Percentiles rank a stretch among this genome's conserved stretches.
These are phyloP conservation scores for Solanum ossicruentum DNA, from an alignment of 257 asterid genomes.

Conservation along the genomic window DNA sequence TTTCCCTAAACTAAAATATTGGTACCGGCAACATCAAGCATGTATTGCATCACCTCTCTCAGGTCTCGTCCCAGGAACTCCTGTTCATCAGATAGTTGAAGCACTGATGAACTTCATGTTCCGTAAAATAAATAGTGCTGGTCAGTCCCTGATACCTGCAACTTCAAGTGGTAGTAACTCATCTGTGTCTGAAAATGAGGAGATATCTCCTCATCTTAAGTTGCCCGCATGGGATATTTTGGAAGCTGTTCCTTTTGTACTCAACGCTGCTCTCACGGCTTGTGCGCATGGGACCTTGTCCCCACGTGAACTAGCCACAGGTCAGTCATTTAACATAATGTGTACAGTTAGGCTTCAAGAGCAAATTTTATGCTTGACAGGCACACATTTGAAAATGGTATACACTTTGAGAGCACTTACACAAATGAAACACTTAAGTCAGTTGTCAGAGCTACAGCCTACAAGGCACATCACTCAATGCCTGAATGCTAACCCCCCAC, in stretches of 20 bases:
- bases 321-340: slow-evolving; percentile 19
- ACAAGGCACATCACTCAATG: neutral
- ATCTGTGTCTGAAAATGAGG: slow-evolving; percentile 61
- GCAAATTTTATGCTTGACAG: neutral
- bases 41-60: slow-evolving; percentile 81
- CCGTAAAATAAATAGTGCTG: slow-evolving; percentile 54
- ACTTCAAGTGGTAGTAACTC: slow-evolving; percentile 70
- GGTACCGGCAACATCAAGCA: slow-evolving; percentile 88
- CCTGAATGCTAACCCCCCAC: neutral
- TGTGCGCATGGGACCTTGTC: slow-evolving; percentile 79
- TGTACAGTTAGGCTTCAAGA: neutral
- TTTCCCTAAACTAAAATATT: slow-evolving; percentile 77
- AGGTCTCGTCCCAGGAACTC: slow-evolving; percentile 81
- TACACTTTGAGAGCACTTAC: neutral
- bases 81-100: slow-evolving; percentile 82
- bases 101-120: slow-evolving; percentile 78
- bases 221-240: slow-evolving; percentile 98
- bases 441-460: neutral
- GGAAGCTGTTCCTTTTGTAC: slow-evolving; percentile 91
- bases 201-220: slow-evolving; percentile 47
- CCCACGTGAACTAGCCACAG: slow-evolving; percentile 95
- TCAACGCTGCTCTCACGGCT: slow-evolving; percentile 96
- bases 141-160: slow-evolving; percentile 46
- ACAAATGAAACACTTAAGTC: neutral
- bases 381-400: neutral